Conservation (phyloP, 352 stramenopile genomes). For the Phytophthora melonis region DNA sequence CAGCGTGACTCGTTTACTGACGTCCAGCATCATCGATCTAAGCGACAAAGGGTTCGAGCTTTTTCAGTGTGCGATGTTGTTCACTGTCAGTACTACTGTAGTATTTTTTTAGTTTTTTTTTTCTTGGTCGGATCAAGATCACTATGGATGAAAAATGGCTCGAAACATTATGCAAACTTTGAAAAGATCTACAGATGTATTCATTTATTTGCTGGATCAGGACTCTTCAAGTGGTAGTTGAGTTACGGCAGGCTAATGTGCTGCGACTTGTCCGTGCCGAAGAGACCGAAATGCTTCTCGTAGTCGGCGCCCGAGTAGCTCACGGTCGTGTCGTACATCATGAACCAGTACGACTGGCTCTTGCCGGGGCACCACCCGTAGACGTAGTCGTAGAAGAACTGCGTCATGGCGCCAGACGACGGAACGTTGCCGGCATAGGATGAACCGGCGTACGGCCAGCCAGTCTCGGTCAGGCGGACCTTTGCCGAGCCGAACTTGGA, state of each 20-base stretch:
- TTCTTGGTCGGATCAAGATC: too few relatives aligned
- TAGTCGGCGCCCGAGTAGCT: slow-evolving; percentile 54
- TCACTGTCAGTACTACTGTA: too few relatives aligned
- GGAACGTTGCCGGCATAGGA: slow-evolving; percentile 45
- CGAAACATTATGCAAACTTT: background rate
- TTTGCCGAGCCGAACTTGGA: slow-evolving; percentile 49
- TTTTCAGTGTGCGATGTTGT: background rate
- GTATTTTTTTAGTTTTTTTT: too few relatives aligned
- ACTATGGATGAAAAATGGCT: too few relatives aligned
- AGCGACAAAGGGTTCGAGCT: background rate
- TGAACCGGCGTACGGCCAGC: slow-evolving; percentile 57
- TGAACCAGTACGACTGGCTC: slow-evolving; percentile 61
- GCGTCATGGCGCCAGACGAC: slow-evolving; percentile 44
- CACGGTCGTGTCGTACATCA: slow-evolving; percentile 65
- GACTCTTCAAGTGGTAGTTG: background rate
- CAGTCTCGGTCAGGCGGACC: slow-evolving; percentile 60
- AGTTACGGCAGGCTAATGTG: slow-evolving; percentile 48
- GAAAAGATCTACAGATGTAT: background rate
- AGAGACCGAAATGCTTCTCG: slow-evolving; percentile 70
- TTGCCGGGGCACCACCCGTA: slow-evolving; percentile 35
- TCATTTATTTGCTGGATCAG: background rate
- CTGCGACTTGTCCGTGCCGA: slow-evolving; percentile 46
- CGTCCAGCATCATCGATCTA: background rate
- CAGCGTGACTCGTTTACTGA: background rate
- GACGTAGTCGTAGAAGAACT: slow-evolving; percentile 56